phyloP scores from a whole-genome alignment of 306 rosid genomes.

The Vigna trinervia region DNA sequence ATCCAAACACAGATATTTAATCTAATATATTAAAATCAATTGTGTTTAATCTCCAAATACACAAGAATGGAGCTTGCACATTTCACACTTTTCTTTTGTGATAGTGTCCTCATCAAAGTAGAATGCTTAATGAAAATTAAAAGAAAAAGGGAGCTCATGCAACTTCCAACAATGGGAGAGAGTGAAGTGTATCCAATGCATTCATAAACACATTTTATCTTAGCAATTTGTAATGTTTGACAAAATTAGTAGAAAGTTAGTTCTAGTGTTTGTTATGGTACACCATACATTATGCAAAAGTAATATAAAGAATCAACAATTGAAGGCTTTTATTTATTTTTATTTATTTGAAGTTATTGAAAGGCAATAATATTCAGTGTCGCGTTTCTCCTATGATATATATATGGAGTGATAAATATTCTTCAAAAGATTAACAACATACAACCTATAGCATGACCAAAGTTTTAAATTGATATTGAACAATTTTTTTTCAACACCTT shows the following conservation, averaged over 20 bases:
- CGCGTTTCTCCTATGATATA: not conserved
- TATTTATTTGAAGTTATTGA: not conserved
- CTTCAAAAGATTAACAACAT: too few species aligned
- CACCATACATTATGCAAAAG: not conserved
- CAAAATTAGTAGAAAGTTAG: not conserved
- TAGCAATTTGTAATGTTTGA: constrained; percentile 18
- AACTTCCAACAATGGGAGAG: not conserved
- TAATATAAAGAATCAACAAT: not conserved
- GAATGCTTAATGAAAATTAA: not conserved
- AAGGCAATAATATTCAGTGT: not conserved
- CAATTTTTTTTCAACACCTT: too few species aligned
- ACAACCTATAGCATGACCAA: too few species aligned
- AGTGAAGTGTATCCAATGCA: not conserved
- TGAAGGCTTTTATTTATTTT: not conserved
- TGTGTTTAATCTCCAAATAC: constrained; percentile 1
- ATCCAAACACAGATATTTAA: not conserved
- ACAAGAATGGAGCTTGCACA: not conserved
- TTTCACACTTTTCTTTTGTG: not conserved
- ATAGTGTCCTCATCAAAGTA: not conserved
- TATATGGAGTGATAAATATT: too few species aligned
- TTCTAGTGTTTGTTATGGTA: constrained; percentile 14
- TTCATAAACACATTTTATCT: not conserved
- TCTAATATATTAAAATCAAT: not conserved
- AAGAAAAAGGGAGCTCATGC: not conserved
- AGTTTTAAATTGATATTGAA: too few species aligned